A percentile compares a stretch with the other conserved stretches of the same genome.
Evolutionary conservation across 2,329 filamentous ascomycete species (phyloP).

Genomic region (Byssochlamys sp.): DNA sequence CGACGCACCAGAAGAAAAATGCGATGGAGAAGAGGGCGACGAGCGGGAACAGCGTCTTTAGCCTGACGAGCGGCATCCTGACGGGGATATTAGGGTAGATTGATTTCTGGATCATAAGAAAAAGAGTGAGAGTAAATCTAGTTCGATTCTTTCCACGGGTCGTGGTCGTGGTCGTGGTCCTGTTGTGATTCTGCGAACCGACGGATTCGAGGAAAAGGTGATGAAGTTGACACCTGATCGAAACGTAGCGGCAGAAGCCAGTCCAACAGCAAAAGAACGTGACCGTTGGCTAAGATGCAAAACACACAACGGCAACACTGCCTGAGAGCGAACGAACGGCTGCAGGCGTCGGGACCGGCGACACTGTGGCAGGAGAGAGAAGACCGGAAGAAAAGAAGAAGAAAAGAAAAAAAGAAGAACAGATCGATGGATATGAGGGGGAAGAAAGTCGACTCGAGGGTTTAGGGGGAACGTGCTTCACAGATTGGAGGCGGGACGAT

Average conservation of each 20-base stretch:
- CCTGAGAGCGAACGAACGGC: constrained; percentile 1
- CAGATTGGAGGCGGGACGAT: not conserved
- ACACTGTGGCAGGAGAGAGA: constrained; percentile 1
- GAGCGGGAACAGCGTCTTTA: constrained; percentile 31
- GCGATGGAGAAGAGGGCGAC: constrained; percentile 29
- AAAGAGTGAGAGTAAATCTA: not conserved
- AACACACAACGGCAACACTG: not conserved
- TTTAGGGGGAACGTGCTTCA: not conserved
- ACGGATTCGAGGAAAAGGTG: too few relatives aligned
- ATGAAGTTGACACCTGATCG: not conserved
- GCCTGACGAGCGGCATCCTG: constrained; percentile 32
- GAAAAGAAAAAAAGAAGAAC: not conserved
- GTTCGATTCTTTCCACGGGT: not conserved
- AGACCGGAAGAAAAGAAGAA: not conserved
- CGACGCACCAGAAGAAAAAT: constrained; percentile 32
- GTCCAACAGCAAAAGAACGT: not conserved
- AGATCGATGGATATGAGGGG: not conserved
- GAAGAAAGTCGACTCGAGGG: not conserved
- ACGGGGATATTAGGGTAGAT: constrained; percentile 12
- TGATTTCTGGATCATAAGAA: constrained; percentile 1
- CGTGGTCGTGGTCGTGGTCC: not conserved
- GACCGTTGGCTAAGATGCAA: not conserved
- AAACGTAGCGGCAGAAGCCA: not conserved
- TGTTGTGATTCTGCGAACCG: too few relatives aligned
- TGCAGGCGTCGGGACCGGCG: constrained; percentile 4